phyloP scores from a whole-genome alignment of 106 monocot species.

The Acanthochlamys bracteata region DNA sequence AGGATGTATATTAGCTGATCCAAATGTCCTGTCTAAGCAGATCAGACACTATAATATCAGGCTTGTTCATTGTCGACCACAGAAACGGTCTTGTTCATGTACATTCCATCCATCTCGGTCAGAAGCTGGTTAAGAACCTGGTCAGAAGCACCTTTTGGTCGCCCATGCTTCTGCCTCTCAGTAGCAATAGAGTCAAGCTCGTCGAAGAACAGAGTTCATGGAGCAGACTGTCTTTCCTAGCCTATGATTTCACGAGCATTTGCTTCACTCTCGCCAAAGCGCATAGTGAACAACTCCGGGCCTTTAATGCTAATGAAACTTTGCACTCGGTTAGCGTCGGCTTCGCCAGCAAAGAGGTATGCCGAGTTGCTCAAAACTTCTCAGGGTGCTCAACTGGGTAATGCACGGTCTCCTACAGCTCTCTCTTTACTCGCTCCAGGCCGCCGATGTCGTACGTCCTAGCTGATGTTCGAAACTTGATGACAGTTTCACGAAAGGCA shows the following conservation, averaged over 20 bases:
- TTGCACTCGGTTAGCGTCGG: conserved; percentile 91
- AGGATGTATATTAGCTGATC: conserved; percentile 85
- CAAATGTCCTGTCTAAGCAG: conserved; percentile 70
- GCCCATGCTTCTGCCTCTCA: conserved; percentile 77
- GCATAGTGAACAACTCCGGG: conserved; percentile 86
- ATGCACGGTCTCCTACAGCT: conserved; percentile 94
- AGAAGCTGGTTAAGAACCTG: conserved; percentile 80
- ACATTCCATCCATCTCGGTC: conserved; percentile 94
- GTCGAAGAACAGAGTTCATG: conserved; percentile 87
- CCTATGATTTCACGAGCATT: conserved; percentile 88
- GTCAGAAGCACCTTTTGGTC: conserved; percentile 84
- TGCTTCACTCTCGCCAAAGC: conserved; percentile 94
- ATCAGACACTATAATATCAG: conserved; percentile 85
- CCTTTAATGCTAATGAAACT: conserved; percentile 91
- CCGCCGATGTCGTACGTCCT: conserved; percentile 95
- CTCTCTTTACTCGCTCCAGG: conserved; percentile 85
- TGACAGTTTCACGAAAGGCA: conserved; percentile 83
- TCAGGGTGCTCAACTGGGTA: conserved; percentile 94
- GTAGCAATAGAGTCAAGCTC: conserved; percentile 94
- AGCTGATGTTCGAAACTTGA: no score
- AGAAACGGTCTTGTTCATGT: conserved; percentile 78
- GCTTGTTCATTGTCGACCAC: conserved; percentile 87
- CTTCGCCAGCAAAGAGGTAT: conserved; percentile 87
- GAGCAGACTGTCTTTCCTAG: conserved; percentile 72
- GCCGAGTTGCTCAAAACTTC: conserved; percentile 91